phyloP scores from a whole-genome alignment of 768 basidiomycete species.

The Mycena polygramma region DNA sequence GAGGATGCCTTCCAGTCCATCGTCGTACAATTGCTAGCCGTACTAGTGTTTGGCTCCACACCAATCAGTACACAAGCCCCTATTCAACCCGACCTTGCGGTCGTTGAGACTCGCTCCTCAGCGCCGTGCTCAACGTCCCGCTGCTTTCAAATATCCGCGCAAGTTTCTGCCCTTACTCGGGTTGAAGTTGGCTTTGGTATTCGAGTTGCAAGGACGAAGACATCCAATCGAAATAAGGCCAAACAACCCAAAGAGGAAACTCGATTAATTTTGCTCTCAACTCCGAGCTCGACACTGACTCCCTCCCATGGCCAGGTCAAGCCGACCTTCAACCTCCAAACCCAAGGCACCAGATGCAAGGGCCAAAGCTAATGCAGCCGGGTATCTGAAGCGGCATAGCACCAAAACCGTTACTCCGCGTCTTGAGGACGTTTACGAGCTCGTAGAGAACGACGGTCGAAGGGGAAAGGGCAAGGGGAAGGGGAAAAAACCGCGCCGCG shows the following conservation, averaged over 20 bases:
- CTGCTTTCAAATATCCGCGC: too few species aligned
- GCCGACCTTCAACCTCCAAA: slow-evolving; percentile 24
- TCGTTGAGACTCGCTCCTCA: too few species aligned
- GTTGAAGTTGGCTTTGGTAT: too few species aligned
- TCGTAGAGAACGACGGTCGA: slow-evolving; percentile 28
- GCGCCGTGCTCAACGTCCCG: too few species aligned
- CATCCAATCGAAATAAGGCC: neutral
- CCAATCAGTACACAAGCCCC: slow-evolving; percentile 15
- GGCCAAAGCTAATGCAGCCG: slow-evolving; percentile 35
- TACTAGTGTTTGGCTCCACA: slow-evolving; percentile 16
- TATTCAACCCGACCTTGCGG: too few species aligned
- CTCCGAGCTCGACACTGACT: too few species aligned
- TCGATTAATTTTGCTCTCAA: neutral
- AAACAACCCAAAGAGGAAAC: neutral
- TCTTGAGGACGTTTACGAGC: slow-evolving; percentile 36
- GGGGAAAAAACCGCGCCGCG: slow-evolving; percentile 31
- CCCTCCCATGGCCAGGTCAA: slow-evolving; percentile 13
- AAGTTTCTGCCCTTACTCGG: too few species aligned
- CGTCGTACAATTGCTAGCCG: slow-evolving; percentile 15
- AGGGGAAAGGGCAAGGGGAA: slow-evolving; percentile 31
- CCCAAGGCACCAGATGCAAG: slow-evolving; percentile 16
- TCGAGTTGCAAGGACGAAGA: too few species aligned
- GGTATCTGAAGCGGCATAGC: slow-evolving; percentile 33
- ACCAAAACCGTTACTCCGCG: slow-evolving; percentile 20
- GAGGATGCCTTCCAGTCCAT: slow-evolving; percentile 34